phyloP scores from a whole-genome alignment of 2,329 filamentous ascomycete genomes.

The Ceratocystiopsis brevicomis region DNA sequence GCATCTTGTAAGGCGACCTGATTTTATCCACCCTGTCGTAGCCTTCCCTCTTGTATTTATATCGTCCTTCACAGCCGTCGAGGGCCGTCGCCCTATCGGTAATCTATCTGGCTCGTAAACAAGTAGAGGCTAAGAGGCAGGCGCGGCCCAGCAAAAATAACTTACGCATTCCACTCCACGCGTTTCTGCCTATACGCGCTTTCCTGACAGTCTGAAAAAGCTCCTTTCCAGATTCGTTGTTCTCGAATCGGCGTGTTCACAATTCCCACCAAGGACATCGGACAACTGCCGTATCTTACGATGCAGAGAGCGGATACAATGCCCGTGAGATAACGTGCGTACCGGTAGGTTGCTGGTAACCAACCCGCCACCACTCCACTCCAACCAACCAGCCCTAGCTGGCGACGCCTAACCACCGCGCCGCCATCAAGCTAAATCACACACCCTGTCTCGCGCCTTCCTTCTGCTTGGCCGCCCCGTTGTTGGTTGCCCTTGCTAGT shows the following conservation, averaged over 20 bases:
- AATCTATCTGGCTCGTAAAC: too few relatives aligned
- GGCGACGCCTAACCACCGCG: conserved; percentile 1
- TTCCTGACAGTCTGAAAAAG: neutral
- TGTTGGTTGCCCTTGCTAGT: neutral
- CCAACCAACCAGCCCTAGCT: conserved; percentile 1
- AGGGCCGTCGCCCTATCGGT: too few relatives aligned
- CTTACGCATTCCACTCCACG: neutral
- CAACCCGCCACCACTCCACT: conserved; percentile 7
- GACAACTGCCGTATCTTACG: too few relatives aligned
- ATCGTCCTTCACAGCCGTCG: too few relatives aligned
- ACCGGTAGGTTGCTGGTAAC: neutral
- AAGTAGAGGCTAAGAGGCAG: conserved; percentile 2
- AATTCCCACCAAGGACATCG: neutral
- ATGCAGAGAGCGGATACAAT: too few relatives aligned
- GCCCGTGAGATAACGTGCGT: too few relatives aligned
- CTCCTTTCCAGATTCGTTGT: neutral
- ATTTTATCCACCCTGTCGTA: too few relatives aligned
- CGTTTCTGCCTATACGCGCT: too few relatives aligned
- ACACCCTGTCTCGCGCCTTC: conserved; percentile 3
- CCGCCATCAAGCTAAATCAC: conserved; percentile 1
- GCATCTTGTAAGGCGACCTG: too few relatives aligned
- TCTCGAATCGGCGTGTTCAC: neutral
- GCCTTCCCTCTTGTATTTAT: too few relatives aligned
- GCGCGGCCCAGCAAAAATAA: neutral
- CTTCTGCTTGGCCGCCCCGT: conserved; percentile 4